Conservation (phyloP, 306 rosid species). For the Prunus padus region DNA sequence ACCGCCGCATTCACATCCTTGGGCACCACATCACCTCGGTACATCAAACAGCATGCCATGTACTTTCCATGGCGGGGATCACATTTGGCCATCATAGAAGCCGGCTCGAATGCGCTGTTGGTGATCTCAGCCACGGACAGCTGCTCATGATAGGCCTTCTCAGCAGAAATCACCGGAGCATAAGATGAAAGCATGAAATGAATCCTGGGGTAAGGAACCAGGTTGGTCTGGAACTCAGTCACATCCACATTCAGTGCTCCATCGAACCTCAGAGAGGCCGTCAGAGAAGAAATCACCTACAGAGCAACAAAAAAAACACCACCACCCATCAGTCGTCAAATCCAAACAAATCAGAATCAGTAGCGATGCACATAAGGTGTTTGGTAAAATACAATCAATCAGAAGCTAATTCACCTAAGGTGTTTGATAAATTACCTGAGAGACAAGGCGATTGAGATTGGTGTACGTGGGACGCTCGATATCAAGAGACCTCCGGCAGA, state of each 20-base stretch:
- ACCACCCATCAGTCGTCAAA: background rate
- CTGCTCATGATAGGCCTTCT: conserved; percentile 87
- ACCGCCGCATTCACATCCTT: conserved; percentile 91
- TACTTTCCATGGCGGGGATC: conserved; percentile 89
- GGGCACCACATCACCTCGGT: conserved; percentile 83
- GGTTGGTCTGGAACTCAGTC: conserved; percentile 80
- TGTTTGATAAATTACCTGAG: conserved; percentile 45
- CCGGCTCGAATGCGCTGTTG: conserved; percentile 75
- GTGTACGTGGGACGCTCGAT: conserved; percentile 89
- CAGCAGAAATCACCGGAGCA: conserved; percentile 86
- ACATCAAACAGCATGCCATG: conserved; percentile 96
- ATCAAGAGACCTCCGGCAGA: conserved; percentile 76
- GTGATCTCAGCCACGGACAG: conserved; percentile 87
- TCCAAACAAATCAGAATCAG: background rate
- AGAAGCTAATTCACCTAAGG: background rate
- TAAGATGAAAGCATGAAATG: conserved; percentile 90
- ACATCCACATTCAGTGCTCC: conserved; percentile 87
- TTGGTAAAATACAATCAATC: background rate
- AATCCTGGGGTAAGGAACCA: conserved; percentile 91
- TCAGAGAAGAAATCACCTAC: conserved; percentile 82
- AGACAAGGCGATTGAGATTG: conserved; percentile 81
- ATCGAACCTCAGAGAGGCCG: conserved; percentile 86
- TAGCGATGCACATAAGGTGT: background rate
- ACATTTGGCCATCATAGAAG: conserved; percentile 91
- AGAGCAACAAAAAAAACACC: background rate